A percentile compares a stretch with the other conserved stretches of the same genome.
Conservation (phyloP, 2,329 filamentous ascomycete species). For the Diaporthe sp. region DNA sequence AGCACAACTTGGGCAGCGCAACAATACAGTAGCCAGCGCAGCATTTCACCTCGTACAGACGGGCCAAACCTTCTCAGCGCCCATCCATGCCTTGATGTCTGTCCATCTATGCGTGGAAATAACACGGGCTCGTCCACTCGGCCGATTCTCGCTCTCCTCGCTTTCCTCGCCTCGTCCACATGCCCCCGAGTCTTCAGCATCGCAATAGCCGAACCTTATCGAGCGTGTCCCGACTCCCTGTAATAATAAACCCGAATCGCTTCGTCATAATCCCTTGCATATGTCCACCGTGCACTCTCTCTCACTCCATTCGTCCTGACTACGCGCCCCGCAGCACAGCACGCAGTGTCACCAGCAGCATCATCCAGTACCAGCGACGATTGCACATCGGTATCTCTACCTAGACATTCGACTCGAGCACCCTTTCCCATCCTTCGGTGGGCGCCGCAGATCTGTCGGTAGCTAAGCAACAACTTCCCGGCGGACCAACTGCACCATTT, state of each 20-base stretch:
- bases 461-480: conserved; percentile 15
- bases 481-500: neutral
- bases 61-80: conserved; percentile 7
- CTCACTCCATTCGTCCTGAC: neutral
- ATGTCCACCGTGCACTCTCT: neutral
- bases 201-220: conserved; percentile 23
- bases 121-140: neutral
- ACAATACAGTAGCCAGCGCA: neutral
- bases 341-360: neutral
- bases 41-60: conserved; percentile 1
- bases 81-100: conserved; percentile 1
- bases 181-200: neutral
- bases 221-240: neutral
- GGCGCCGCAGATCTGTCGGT: conserved; percentile 9
- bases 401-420: neutral
- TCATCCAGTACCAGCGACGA: neutral
- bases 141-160: neutral
- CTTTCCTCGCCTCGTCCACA: neutral
- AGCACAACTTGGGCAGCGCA: conserved; percentile 1
- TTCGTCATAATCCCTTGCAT: neutral
- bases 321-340: conserved; percentile 6
- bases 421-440: neutral
- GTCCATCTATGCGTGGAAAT: neutral
- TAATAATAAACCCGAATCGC: conserved; percentile 2
- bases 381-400: neutral